These are phyloP conservation scores for Bertia moriformis DNA, from an alignment of 2,329 filamentous ascomycete genomes.

Conservation along the genomic window DNA sequence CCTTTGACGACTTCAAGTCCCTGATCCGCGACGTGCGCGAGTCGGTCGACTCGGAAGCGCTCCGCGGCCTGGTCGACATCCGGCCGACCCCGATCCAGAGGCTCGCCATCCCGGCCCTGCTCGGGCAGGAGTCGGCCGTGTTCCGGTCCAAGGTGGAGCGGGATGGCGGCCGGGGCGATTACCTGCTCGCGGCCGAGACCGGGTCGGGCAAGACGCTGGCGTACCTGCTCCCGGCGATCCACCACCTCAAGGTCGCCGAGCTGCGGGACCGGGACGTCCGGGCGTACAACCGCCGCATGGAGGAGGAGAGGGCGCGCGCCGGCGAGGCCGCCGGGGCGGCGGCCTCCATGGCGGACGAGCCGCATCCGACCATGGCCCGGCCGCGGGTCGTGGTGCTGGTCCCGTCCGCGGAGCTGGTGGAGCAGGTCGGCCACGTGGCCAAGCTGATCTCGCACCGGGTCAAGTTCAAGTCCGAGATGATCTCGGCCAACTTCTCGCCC, in stretches of 20 bases:
- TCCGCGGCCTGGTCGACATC: slow-evolving; percentile 61
- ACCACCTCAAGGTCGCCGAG: slow-evolving; percentile 71
- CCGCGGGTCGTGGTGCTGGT: slow-evolving; percentile 77
- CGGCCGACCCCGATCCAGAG: slow-evolving; percentile 79
- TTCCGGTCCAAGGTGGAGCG: slow-evolving; percentile 13
- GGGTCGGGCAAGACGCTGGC: slow-evolving; percentile 93
- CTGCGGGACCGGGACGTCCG: slow-evolving; percentile 40
- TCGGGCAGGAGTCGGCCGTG: slow-evolving; percentile 36
- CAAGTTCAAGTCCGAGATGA: slow-evolving; percentile 73
- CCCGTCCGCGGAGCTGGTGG: slow-evolving; percentile 84
- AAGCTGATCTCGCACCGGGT: slow-evolving; percentile 71
- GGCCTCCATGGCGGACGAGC: slow-evolving; percentile 52
- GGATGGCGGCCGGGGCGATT: slow-evolving; percentile 30
- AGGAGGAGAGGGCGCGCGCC: slow-evolving; percentile 43
- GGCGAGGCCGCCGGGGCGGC: slow-evolving; percentile 18
- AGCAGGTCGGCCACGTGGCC: slow-evolving; percentile 68
- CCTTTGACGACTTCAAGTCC: slow-evolving; percentile 64
- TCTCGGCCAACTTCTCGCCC: slow-evolving; percentile 65
- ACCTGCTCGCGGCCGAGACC: slow-evolving; percentile 84
- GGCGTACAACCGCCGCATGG: slow-evolving; percentile 37
- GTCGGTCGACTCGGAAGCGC: slow-evolving; percentile 57
- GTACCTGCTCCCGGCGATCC: slow-evolving; percentile 71
- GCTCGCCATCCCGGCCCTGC: slow-evolving; percentile 70
- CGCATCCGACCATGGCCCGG: slow-evolving; percentile 60
- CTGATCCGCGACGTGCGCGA: slow-evolving; percentile 59